Conservation (phyloP, 2,329 filamentous ascomycete genomes). For the Diplocarpon rosae region DNA sequence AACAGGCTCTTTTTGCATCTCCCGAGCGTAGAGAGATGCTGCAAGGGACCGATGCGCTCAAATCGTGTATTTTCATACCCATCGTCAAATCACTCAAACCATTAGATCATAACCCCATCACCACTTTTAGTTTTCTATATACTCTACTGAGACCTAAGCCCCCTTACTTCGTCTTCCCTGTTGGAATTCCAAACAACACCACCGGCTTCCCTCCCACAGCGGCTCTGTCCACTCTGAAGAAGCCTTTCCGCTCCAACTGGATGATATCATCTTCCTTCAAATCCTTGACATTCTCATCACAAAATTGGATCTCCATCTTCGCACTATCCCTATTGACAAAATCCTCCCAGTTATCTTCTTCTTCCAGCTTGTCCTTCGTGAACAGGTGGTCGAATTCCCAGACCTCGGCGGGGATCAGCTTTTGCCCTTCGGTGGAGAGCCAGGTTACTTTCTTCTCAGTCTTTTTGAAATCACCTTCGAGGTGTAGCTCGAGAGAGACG, state of each 20-base stretch:
- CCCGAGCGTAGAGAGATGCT: too few relatives aligned
- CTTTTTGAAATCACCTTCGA: constrained; percentile 86
- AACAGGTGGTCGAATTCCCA: constrained; percentile 94
- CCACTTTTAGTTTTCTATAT: too few relatives aligned
- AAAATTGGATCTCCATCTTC: constrained; percentile 61
- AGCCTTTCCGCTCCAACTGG: constrained; percentile 89
- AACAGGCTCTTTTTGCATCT: too few relatives aligned
- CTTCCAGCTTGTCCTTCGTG: constrained; percentile 87
- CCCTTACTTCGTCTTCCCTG: constrained; percentile 41
- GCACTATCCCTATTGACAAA: constrained; percentile 67
- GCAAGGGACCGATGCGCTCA: too few relatives aligned
- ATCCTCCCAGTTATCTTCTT: constrained; percentile 77
- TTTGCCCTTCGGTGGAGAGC: constrained; percentile 66
- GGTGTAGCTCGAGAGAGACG: constrained; percentile 76
- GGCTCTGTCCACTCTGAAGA: constrained; percentile 69
- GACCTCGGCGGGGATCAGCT: constrained; percentile 70
- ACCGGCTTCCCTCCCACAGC: constrained; percentile 47
- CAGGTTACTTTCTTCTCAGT: constrained; percentile 97
- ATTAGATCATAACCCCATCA: too few relatives aligned
- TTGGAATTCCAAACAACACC: constrained; percentile 60
- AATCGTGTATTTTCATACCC: too few relatives aligned
- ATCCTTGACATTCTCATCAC: constrained; percentile 68
- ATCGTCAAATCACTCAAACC: too few relatives aligned
- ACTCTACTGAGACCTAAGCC: background rate
- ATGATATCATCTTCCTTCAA: constrained; percentile 85